These are phyloP conservation scores for Geum urbanum DNA, from an alignment of 306 rosid genomes.

Conservation along the genomic window DNA sequence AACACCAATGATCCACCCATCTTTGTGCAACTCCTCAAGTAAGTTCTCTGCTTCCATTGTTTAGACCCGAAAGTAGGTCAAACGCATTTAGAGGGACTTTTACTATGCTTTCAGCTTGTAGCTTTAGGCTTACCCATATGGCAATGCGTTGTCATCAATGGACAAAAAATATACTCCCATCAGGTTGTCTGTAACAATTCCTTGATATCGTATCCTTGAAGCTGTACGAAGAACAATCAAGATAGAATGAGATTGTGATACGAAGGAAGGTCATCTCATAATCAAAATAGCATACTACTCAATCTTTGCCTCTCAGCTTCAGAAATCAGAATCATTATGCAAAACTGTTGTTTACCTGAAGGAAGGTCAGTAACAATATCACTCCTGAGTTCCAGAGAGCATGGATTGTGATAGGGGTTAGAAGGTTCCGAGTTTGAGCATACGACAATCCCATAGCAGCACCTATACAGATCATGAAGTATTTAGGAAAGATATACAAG, in stretches of 20 bases:
- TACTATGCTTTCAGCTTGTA: neutral
- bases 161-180: slow-evolving; percentile 25
- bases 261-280: too few relatives aligned
- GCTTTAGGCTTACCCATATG: neutral
- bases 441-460: slow-evolving; percentile 84
- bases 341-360: slow-evolving; percentile 49
- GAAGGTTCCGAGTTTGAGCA: slow-evolving; percentile 94
- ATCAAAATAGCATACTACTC: neutral
- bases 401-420: slow-evolving; percentile 94
- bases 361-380: slow-evolving; percentile 77
- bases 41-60: neutral
- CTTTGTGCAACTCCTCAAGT: neutral
- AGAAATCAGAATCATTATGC: neutral
- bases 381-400: slow-evolving; percentile 97
- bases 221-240: slow-evolving; percentile 30
- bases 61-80: neutral
- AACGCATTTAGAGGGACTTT: neutral
- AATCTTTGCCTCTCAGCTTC: neutral
- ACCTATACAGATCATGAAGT: slow-evolving; percentile 42
- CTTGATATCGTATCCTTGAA: slow-evolving; percentile 95
- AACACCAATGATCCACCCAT: neutral
- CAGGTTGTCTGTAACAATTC: slow-evolving; percentile 80
- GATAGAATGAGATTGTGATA: too few relatives aligned
- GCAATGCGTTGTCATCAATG: slow-evolving; percentile 15
- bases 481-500: neutral